Conservation (phyloP, 257 asterid genomes). For the Plantago ovata region DNA sequence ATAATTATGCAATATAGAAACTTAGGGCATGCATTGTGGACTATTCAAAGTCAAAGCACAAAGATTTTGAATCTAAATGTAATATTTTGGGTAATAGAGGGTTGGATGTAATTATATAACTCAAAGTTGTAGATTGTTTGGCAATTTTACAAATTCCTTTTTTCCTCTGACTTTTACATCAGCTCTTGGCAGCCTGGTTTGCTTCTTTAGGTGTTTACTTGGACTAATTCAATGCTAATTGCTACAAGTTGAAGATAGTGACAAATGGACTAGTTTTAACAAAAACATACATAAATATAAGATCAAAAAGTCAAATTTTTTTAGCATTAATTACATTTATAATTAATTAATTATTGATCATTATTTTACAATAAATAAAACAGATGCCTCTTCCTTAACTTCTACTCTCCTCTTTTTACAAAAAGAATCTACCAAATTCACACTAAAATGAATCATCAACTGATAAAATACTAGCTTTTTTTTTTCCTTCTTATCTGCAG, state of each 20-base stretch:
- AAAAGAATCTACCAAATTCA: background rate
- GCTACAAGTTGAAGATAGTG: too few species aligned
- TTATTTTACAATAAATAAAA: constrained; percentile 3
- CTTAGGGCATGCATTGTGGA: too few species aligned
- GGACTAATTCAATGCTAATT: constrained; percentile 19
- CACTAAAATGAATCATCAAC: constrained; percentile 14
- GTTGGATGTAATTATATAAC: background rate
- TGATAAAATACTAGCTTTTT: constrained; percentile 6
- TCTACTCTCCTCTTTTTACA: background rate
- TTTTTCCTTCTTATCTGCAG: background rate
- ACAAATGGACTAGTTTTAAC: too few species aligned
- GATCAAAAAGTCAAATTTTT: constrained; percentile 6
- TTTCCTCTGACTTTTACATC: background rate
- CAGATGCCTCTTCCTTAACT: constrained; percentile 5
- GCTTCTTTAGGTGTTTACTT: constrained; percentile 4
- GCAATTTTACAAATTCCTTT: background rate
- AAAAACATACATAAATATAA: background rate
- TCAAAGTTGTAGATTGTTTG: too few species aligned
- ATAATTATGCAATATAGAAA: too few species aligned
- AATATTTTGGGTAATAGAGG: too few species aligned
- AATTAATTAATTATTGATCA: constrained; percentile 14
- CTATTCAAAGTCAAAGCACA: too few species aligned
- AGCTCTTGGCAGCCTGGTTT: constrained; percentile 8
- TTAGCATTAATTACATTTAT: background rate
- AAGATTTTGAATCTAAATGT: too few species aligned